Evolutionary conservation across 139 green algal species (phyloP).

Genomic region (Coelastrella sp.): DNA sequence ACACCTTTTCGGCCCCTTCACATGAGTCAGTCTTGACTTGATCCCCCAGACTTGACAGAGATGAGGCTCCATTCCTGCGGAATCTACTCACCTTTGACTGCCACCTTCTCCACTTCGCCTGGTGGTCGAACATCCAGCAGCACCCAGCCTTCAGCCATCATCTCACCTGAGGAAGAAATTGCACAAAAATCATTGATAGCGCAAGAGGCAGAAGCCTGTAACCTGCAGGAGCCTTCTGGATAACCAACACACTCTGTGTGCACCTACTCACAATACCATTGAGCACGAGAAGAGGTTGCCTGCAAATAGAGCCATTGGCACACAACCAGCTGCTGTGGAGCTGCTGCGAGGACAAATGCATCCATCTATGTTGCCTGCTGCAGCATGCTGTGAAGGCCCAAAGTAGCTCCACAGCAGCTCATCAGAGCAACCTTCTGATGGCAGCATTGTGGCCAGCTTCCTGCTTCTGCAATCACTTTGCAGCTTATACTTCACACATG

Average conservation of each 20-base stretch:
- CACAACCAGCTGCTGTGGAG: neutral
- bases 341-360: too few species aligned
- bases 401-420: too few species aligned
- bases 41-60: neutral
- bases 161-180: conserved; percentile 24
- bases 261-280: neutral
- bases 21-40: neutral
- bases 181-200: too few species aligned
- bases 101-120: conserved; percentile 73
- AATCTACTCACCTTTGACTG: neutral
- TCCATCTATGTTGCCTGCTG: too few species aligned
- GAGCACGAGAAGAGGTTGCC: too few species aligned
- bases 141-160: conserved; percentile 85
- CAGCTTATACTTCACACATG: neutral
- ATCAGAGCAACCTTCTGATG: neutral
- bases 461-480: neutral
- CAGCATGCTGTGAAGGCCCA: too few species aligned
- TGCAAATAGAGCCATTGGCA: neutral
- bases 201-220: neutral
- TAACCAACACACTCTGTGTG: neutral
- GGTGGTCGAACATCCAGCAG: conserved; percentile 90
- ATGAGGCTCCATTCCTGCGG: neutral
- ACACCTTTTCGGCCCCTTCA: too few species aligned
- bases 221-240: neutral
- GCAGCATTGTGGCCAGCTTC: neutral